A percentile compares a stretch with the other conserved stretches of the same genome.
Evolutionary conservation across 306 rosid genomes (phyloP).

Genomic region (barrel medic (Medicago truncatula)): DNA sequence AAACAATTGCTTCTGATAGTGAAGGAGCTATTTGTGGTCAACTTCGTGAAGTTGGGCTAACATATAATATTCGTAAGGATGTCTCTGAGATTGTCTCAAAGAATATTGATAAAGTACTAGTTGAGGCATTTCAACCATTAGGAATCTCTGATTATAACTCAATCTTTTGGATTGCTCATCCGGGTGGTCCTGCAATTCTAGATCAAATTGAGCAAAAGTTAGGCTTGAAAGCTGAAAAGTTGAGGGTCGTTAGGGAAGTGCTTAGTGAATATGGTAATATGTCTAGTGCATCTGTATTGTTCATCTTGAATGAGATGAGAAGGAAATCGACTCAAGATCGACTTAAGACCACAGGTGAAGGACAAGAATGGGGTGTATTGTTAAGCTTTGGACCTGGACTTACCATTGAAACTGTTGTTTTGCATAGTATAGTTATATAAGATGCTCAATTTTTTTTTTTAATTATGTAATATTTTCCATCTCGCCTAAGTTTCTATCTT

Average conservation of each 20-base stretch:
- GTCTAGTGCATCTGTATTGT: background rate
- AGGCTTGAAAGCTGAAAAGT: background rate
- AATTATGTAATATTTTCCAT: background rate
- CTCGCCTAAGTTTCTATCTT: background rate
- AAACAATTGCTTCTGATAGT: background rate
- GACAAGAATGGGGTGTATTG: background rate
- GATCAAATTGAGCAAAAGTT: background rate
- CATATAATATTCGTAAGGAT: constrained; percentile 42
- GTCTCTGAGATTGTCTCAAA: background rate
- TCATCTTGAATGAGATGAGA: constrained; percentile 53
- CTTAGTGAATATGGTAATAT: constrained; percentile 71
- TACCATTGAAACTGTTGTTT: constrained; percentile 13
- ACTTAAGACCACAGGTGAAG: background rate
- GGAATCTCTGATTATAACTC: background rate
- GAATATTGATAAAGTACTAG: background rate
- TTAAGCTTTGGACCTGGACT: background rate
- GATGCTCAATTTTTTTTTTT: background rate
- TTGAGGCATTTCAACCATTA: background rate
- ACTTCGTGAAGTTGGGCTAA: constrained; percentile 46
- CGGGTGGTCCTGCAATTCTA: background rate
- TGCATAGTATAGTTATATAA: background rate
- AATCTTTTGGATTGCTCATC: background rate
- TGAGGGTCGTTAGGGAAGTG: background rate
- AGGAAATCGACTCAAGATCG: constrained; percentile 41
- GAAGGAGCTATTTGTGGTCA: constrained; percentile 38